Percentiles rank a stretch among this genome's conserved stretches.
These are phyloP conservation scores for Populus nigra DNA, from an alignment of 345 rosid genomes.

Conservation along the genomic window DNA sequence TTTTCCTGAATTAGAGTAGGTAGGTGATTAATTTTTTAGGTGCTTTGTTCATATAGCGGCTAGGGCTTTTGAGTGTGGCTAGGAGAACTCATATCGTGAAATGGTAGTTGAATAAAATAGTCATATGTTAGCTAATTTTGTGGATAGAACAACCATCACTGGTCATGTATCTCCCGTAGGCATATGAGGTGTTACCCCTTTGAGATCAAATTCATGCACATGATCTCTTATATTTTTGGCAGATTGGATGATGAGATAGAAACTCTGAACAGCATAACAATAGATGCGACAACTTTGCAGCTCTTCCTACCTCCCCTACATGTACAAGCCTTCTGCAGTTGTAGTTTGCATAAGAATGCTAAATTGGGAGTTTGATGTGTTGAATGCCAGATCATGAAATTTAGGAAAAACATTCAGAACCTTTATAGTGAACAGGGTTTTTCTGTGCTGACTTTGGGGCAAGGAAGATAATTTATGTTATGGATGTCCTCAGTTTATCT, in stretches of 20 bases:
- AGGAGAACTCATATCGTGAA: neutral
- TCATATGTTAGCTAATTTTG: neutral
- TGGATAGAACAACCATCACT: neutral
- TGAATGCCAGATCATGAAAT: too few relatives aligned
- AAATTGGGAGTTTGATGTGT: too few relatives aligned
- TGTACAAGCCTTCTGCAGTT: too few relatives aligned
- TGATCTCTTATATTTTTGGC: neutral
- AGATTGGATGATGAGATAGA: neutral
- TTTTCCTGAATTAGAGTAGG: neutral
- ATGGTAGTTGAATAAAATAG: neutral
- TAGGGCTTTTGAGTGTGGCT: neutral
- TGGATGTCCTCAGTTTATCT: too few relatives aligned
- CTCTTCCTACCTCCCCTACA: too few relatives aligned
- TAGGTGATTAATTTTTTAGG: neutral
- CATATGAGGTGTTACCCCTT: neutral
- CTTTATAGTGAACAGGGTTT: neutral
- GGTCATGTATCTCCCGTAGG: neutral
- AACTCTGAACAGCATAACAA: too few relatives aligned
- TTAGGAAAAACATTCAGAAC: neutral
- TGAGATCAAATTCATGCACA: neutral
- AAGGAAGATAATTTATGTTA: too few relatives aligned
- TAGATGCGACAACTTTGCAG: too few relatives aligned
- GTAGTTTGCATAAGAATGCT: too few relatives aligned
- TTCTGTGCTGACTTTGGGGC: neutral
- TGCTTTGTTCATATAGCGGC: neutral